These are phyloP conservation scores for Ambrosia artemisiifolia DNA, from an alignment of 129 eudicot genomes.

Conservation along the genomic window DNA sequence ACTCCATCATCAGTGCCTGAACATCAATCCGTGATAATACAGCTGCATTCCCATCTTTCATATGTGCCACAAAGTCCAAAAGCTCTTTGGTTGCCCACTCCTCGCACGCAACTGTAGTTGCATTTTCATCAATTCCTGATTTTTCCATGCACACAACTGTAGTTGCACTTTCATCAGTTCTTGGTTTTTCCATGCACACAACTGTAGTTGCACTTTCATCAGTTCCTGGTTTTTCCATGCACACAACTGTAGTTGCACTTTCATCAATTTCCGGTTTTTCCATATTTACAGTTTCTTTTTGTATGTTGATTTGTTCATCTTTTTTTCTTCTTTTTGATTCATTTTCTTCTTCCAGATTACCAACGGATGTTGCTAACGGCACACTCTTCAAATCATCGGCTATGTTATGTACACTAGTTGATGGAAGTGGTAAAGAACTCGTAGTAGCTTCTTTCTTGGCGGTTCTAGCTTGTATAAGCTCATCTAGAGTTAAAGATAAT, in stretches of 20 bases:
- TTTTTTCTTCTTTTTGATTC: constrained; percentile 45
- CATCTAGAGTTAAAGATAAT: constrained; percentile 58
- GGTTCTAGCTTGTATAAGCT: constrained; percentile 66
- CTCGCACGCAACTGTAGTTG: constrained; percentile 9
- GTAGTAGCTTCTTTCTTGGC: constrained; percentile 52
- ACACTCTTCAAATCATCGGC: constrained; percentile 22
- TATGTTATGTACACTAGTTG: constrained; percentile 22
- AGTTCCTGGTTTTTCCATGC: constrained; percentile 25
- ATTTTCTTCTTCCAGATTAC: constrained; percentile 38
- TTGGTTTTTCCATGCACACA: constrained; percentile 19
- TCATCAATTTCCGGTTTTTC: constrained; percentile 25
- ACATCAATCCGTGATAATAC: constrained; percentile 68
- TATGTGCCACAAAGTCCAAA: constrained; percentile 78
- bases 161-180: background rate
- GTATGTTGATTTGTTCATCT: constrained; percentile 26
- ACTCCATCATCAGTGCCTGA: constrained; percentile 66
- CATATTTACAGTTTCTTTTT: constrained; percentile 30
- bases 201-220: background rate
- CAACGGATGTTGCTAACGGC: constrained; percentile 24
- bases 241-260: background rate
- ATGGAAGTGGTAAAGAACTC: constrained; percentile 5
- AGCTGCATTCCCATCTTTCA: constrained; percentile 72
- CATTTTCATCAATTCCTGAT: background rate
- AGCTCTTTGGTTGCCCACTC: constrained; percentile 91
- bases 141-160: constrained; percentile 23